phyloP scores from a whole-genome alignment of 352 stramenopile genomes.

The Globisporangium cederbergense region DNA sequence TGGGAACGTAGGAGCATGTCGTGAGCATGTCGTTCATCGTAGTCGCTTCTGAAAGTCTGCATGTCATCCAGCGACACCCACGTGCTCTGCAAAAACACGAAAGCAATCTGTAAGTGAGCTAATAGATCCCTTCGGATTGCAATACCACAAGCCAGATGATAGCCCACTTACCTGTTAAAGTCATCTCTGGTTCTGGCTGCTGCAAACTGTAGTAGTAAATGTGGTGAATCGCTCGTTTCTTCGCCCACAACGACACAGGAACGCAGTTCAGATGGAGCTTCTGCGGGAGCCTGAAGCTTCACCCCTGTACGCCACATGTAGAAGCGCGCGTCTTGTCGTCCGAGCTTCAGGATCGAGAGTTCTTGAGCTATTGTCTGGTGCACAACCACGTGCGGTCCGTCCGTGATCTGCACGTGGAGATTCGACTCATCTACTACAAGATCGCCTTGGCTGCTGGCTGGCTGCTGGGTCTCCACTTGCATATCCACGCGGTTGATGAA shows the following conservation, averaged over 20 bases:
- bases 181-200: neutral
- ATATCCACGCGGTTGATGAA: constrained; percentile 19
- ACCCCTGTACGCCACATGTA: constrained; percentile 17
- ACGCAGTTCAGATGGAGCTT: neutral
- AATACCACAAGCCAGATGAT: neutral
- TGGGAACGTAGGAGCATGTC: constrained; percentile 7
- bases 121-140: too few relatives aligned
- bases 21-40: neutral
- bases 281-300: neutral
- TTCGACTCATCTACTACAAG: neutral
- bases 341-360: constrained; percentile 23
- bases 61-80: constrained; percentile 1
- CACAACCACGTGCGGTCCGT: constrained; percentile 38
- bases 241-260: constrained; percentile 11
- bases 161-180: neutral
- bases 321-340: constrained; percentile 23
- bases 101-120: neutral
- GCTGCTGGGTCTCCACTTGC: neutral
- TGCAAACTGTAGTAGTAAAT: constrained; percentile 16
- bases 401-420: constrained; percentile 28
- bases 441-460: neutral
- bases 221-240: constrained; percentile 9
- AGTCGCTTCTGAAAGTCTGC: constrained; percentile 1
- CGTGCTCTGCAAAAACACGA: neutral
- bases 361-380: constrained; percentile 15